Base-by-base conservation (phyloP, 2,329 filamentous ascomycete species). In the Zasmidium citrigriseum region DNA sequence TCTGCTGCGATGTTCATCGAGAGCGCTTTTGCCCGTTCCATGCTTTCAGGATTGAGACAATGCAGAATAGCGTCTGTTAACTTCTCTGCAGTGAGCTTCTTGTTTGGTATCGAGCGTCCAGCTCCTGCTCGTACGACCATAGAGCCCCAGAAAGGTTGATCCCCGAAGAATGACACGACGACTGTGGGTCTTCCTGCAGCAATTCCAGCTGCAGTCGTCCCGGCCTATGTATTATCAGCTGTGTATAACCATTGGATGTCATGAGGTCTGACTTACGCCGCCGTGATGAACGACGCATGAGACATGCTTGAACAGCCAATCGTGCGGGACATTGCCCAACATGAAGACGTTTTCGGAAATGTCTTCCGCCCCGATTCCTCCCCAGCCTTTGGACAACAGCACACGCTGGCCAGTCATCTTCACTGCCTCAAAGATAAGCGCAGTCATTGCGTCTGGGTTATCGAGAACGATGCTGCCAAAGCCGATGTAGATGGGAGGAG, bases 381-480 rank as follows among this genome's bases (percentile, higher is more conserved):
- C 77, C 82, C 80, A 84, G 3, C 81, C 82, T 46, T 75, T 75
- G 0, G 82, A 83, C 0, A 86, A 71, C 2, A 85, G 74, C 0
- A 78, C 81, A 11, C 82, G 76, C 1, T 74, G 73, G 2, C 81
- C 81, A 10, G 75, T 72, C 29, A 64, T 69, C 52, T 79, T 77
- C 3, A 91, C 78, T 1, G 89, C 89, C 16, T 88, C 84, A 55
- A 92, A 88, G 3, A 93, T 88, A 58, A 86, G 80, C 11, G 79
- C 76, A 0, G 89, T 91, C 72, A 92, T 82, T 0, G 77, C 83
- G 55, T 88, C 82, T 0, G 89, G 87, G 60, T 91, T 85, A 52
- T 91, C 87, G 0, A 92, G 86, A 2, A 93, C 89, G 53, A 93
- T 93, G 0, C 87, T 90, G 0, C 89, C 89, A 67, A 93, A 93